Evolutionary conservation across 2,329 filamentous ascomycete genomes (phyloP).

Genomic region (Phoma sp.): DNA sequence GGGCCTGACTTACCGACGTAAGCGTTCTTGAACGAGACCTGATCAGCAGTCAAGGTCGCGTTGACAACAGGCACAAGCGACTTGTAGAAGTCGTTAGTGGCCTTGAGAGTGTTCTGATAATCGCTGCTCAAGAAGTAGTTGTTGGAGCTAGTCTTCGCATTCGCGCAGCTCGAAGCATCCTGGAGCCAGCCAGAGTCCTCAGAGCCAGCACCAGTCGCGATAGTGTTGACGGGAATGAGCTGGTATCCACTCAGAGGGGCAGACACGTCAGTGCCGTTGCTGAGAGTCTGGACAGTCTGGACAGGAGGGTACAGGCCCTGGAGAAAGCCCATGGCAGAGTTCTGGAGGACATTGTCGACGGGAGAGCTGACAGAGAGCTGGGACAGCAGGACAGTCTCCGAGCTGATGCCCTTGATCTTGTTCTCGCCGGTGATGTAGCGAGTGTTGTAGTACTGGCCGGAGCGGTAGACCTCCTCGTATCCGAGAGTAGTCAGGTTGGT

Average conservation of each 20-base stretch:
- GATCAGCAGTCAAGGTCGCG: slow-evolving; percentile 55
- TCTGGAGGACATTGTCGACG: slow-evolving; percentile 78
- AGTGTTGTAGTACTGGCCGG: slow-evolving; percentile 76
- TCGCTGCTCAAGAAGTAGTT: slow-evolving; percentile 62
- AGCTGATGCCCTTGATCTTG: slow-evolving; percentile 71
- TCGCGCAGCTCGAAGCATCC: slow-evolving; percentile 62
- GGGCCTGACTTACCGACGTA: slow-evolving; percentile 61
- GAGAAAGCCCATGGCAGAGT: slow-evolving; percentile 79
- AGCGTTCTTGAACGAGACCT: slow-evolving; percentile 68
- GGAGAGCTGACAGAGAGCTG: slow-evolving; percentile 79
- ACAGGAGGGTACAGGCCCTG: slow-evolving; percentile 88
- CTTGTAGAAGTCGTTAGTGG: slow-evolving; percentile 63
- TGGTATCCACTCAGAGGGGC: slow-evolving; percentile 83
- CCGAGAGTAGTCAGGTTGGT: slow-evolving; percentile 80
- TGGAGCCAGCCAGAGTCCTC: slow-evolving; percentile 67
- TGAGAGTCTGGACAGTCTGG: slow-evolving; percentile 64
- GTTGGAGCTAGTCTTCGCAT: slow-evolving; percentile 65
- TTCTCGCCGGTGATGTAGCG: slow-evolving; percentile 73
- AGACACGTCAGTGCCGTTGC: slow-evolving; percentile 72
- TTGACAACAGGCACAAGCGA: slow-evolving; percentile 62
- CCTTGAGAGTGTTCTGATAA: slow-evolving; percentile 57
- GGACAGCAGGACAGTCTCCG: slow-evolving; percentile 69
- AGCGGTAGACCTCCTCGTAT: slow-evolving; percentile 75
- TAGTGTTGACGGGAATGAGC: slow-evolving; percentile 75
- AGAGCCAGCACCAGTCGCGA: slow-evolving; percentile 65